These are phyloP conservation scores for Paxillus ammoniavirescens DNA, from an alignment of 768 basidiomycete species.

Conservation along the genomic window DNA sequence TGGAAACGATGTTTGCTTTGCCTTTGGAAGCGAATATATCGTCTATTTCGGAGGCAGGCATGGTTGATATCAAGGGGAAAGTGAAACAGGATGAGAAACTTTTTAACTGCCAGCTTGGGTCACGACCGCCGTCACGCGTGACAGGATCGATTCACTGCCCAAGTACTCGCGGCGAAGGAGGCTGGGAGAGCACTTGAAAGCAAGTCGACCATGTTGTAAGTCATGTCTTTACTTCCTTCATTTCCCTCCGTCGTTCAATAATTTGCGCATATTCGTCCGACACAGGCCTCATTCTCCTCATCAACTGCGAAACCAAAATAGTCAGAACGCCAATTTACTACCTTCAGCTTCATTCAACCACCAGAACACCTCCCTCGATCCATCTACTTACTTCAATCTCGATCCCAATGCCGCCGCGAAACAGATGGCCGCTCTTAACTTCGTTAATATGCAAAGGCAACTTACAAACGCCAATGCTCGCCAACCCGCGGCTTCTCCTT, in stretches of 20 bases:
- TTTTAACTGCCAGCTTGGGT: too few species aligned
- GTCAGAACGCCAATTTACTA: constrained; percentile 14
- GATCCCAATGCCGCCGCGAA: constrained; percentile 70
- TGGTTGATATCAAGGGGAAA: constrained; percentile 21
- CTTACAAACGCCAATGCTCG: constrained; percentile 58
- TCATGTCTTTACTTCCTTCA: constrained; percentile 1
- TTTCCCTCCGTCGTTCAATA: not conserved
- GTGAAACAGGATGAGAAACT: too few species aligned
- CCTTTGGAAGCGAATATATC: constrained; percentile 70
- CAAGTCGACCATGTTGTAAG: constrained; percentile 34
- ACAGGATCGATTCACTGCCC: not conserved
- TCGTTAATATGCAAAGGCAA: constrained; percentile 46
- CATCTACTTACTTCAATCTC: constrained; percentile 47
- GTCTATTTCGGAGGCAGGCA: constrained; percentile 78
- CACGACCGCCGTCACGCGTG: not conserved
- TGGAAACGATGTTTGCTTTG: constrained; percentile 27
- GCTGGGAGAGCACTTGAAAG: constrained; percentile 1
- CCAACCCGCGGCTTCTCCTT: constrained; percentile 36
- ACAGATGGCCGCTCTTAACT: constrained; percentile 78
- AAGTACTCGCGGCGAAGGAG: not conserved
- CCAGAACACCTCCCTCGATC: constrained; percentile 29
- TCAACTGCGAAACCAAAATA: constrained; percentile 27
- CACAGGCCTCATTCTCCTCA: constrained; percentile 41
- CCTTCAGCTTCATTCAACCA: constrained; percentile 15
- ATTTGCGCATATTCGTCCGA: not conserved